Base-by-base conservation (phyloP, 192 early-diverging fungal species). In the Cetraspora pellucida region DNA sequence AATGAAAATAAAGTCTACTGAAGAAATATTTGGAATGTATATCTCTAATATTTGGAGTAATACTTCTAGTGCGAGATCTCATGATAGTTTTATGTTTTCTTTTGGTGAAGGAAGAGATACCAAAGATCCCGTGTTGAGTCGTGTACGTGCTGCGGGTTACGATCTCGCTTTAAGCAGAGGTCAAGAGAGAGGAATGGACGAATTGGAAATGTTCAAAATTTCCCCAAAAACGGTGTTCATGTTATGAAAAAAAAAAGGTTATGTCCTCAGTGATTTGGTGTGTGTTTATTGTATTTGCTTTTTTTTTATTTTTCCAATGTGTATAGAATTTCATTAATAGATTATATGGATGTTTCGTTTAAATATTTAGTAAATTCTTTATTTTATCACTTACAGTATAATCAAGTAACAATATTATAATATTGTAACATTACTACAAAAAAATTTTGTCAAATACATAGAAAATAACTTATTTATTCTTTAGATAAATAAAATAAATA, bases 11-110 rank as follows among this genome's bases (percentile, higher is more conserved):
- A 57, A 61, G 43, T 27, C 73, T 10, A 47, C 44, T 9, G 63
- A 65, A 31, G 28, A 63, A 63, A 63, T 75, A 17, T 55, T 75
- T 61, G 73, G 73, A 27, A 52, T 49, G 43, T 75, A 75, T 63
- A 61, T 55, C 27, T 30, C 58, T 19, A 47, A 21, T 17, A 58
- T 47, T 17, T 55, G 28, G 49, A 55, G 30, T 43, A 52, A 65
- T 65, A 43, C 16, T 43, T 10, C 17, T 7, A 37, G 50, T 13
- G 2, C 46, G n/a, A 27, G 46, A 11, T 27, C 46, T 16, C 70
- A 47, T 55, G 70, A 72, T 30, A 55, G 47, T 58, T 72, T 72
- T 37, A 72, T 72, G 28, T 72, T 72, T 55, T 55, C 50, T 31
- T 72, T 72, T 21, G 30, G 30, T 37, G 49, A 69, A 50, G 47